Conservation (phyloP, 495 filamentous ascomycete genomes). For the Rostrohypoxylon terebratum region DNA sequence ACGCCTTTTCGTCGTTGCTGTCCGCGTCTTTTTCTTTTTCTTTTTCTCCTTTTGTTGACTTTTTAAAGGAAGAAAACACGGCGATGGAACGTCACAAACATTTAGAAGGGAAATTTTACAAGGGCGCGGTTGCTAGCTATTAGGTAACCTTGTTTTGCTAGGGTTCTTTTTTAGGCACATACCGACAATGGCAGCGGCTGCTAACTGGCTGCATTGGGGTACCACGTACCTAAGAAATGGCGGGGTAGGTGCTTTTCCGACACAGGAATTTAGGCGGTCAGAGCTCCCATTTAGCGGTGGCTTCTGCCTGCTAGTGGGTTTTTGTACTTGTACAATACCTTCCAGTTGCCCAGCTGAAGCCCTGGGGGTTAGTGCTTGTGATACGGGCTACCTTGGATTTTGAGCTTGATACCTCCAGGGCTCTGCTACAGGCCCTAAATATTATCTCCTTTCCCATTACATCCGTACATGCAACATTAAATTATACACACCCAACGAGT, state of each 20-base stretch:
- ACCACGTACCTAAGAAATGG: conserved; percentile 20
- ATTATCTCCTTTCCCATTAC: not conserved
- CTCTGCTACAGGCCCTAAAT: too few relatives aligned
- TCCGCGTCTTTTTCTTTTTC: not conserved
- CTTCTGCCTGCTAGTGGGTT: conserved; percentile 8
- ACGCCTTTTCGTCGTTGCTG: not conserved
- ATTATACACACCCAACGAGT: conserved; percentile 4
- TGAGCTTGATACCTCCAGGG: conserved; percentile 1
- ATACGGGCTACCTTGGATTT: conserved; percentile 6
- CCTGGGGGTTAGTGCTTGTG: conserved; percentile 1
- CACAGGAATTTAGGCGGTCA: conserved; percentile 9
- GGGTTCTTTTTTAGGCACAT: conserved; percentile 9
- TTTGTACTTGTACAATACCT: too few relatives aligned
- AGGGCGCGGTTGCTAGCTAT: conserved; percentile 2
- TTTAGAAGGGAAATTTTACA: conserved; percentile 16
- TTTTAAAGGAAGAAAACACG: conserved; percentile 35
- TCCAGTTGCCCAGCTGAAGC: conserved; percentile 1
- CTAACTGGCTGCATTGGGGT: conserved; percentile 26
- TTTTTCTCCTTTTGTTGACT: conserved; percentile 32
- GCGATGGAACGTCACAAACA: conserved; percentile 24
- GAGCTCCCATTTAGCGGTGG: conserved; percentile 21
- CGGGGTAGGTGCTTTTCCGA: conserved; percentile 29
- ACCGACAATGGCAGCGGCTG: conserved; percentile 7
- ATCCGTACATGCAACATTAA: conserved; percentile 8
- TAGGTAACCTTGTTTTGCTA: not conserved